Evolutionary conservation across 441 rosid genomes (phyloP).

Genomic region (Gossypium gossypioides): DNA sequence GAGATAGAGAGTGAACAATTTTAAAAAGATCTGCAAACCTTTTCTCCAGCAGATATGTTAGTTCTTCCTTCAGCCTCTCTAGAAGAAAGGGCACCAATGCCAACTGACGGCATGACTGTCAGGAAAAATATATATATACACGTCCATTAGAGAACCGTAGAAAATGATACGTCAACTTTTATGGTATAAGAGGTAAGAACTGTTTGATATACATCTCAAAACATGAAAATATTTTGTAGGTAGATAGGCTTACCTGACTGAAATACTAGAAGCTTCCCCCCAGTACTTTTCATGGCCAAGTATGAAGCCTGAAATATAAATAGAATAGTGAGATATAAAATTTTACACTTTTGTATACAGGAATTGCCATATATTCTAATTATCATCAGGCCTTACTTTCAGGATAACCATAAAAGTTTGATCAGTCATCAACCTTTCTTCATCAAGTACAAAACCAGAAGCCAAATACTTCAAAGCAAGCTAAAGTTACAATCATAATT

Average conservation of each 20-base stretch:
- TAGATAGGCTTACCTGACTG: conserved; percentile 62
- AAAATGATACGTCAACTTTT: neutral
- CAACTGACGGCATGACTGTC: conserved; percentile 78
- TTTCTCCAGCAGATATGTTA: conserved; percentile 69
- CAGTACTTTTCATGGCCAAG: conserved; percentile 83
- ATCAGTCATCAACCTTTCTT: neutral
- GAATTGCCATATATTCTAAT: neutral
- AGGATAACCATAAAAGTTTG: neutral
- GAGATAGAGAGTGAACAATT: neutral
- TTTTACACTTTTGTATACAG: neutral
- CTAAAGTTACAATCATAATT: conserved; percentile 4
- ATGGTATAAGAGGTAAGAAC: neutral
- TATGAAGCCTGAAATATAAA: conserved; percentile 60
- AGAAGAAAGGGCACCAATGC: conserved; percentile 81
- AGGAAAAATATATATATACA: neutral
- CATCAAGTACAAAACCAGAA: neutral
- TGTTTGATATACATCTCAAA: conserved; percentile 7
- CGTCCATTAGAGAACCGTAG: conserved; percentile 12
- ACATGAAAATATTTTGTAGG: neutral
- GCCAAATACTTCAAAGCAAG: neutral
- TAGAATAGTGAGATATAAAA: conserved; percentile 13
- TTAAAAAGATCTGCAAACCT: conserved; percentile 33
- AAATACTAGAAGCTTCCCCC: conserved; percentile 88
- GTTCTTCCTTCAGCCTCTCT: conserved; percentile 95
- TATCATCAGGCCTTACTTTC: neutral